A percentile compares a stretch with the other conserved stretches of the same genome.
Conservation (phyloP, 164 flowering plant species). For the Magnolia officinalis region DNA sequence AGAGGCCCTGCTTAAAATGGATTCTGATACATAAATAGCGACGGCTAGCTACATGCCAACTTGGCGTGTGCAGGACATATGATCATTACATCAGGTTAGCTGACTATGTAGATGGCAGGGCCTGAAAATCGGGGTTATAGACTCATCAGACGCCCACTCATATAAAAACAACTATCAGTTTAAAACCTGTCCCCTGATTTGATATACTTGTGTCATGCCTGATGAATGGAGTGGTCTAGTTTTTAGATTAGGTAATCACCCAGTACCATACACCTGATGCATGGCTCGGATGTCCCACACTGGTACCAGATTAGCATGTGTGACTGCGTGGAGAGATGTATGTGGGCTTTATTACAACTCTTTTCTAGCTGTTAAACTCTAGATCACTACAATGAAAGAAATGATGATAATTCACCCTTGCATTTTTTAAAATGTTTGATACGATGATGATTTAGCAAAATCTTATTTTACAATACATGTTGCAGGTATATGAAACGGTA, state of each 20-base stretch:
- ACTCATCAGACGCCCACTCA: neutral
- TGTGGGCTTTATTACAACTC: no score
- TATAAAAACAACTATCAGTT: neutral
- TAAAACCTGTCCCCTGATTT: neutral
- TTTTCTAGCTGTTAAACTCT: neutral
- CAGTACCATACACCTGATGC: neutral
- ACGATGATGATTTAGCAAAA: neutral
- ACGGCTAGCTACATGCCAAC: no score
- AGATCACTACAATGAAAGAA: neutral
- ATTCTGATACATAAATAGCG: no score
- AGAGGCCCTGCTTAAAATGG: no score
- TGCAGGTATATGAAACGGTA: constrained; percentile 80
- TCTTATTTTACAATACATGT: neutral
- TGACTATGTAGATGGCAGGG: no score
- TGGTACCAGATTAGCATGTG: neutral
- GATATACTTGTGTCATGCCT: neutral
- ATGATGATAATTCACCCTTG: neutral
- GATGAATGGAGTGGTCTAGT: neutral
- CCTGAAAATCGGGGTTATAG: no score
- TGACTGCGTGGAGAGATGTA: neutral
- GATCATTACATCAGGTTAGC: no score
- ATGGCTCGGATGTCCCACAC: neutral
- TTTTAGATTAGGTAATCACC: neutral
- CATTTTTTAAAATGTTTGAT: neutral
- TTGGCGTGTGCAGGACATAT: no score